phyloP scores from a whole-genome alignment of 139 green algal species.

The Coelastrella sp. region DNA sequence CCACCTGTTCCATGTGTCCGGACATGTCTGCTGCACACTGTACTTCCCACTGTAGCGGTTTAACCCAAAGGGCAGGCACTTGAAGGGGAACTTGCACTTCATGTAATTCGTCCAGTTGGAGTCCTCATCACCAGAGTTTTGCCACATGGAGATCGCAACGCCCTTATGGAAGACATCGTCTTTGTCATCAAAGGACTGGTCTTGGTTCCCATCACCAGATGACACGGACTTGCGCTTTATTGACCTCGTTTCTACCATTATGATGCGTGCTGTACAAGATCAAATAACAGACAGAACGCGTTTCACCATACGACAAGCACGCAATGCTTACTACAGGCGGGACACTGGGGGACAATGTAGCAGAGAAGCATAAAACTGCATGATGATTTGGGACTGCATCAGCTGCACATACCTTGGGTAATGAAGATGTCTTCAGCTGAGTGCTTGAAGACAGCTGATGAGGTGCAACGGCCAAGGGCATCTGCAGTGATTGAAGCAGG shows the following conservation, averaged over 20 bases:
- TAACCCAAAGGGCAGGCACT: conserved; percentile 44
- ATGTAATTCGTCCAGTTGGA: conserved; percentile 71
- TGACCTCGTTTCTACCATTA: not conserved
- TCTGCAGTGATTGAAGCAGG: no score
- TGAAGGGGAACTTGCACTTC: conserved; percentile 55
- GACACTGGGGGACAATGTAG: not conserved
- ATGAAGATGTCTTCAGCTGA: no score
- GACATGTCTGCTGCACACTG: conserved; percentile 43
- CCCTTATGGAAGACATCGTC: conserved; percentile 47
- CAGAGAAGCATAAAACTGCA: no score
- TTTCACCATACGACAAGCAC: no score
- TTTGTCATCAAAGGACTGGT: not conserved
- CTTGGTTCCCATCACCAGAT: not conserved
- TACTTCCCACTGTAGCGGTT: conserved; percentile 39
- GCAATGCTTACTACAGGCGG: not conserved
- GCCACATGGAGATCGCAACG: conserved; percentile 63
- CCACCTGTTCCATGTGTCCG: conserved; percentile 46
- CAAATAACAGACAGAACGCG: no score
- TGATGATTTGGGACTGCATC: no score
- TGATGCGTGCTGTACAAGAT: not conserved
- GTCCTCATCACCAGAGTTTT: conserved; percentile 64
- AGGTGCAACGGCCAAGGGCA: no score
- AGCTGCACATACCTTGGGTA: no score
- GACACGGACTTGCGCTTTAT: not conserved
- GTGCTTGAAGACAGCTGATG: no score